These are phyloP conservation scores for Alternaria consortialis DNA, from an alignment of 2,329 filamentous ascomycete species.

Conservation along the genomic window DNA sequence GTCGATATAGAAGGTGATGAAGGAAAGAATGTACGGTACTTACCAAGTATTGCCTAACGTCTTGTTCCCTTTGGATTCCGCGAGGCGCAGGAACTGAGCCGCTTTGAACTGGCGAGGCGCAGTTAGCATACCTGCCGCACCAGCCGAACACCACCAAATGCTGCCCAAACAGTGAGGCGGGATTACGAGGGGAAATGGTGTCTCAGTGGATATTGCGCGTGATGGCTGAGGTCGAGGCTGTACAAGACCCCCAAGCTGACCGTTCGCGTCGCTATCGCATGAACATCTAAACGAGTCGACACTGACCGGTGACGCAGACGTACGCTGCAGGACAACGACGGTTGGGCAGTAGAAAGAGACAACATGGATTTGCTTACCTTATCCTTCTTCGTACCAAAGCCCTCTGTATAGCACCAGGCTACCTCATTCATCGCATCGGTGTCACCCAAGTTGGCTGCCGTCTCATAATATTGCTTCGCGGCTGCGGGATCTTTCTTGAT, in stretches of 20 bases:
- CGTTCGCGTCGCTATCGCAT: constrained; percentile 34
- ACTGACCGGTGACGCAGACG: constrained; percentile 39
- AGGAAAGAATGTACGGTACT: constrained; percentile 26
- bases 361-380: constrained; percentile 73
- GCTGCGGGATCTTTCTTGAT: constrained; percentile 85
- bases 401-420: constrained; percentile 94
- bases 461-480: constrained; percentile 93
- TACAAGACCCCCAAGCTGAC: constrained; percentile 30
- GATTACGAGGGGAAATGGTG: constrained; percentile 25
- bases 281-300: constrained; percentile 19
- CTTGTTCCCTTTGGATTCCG: constrained; percentile 88
- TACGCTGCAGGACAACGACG: constrained; percentile 13
- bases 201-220: constrained; percentile 39
- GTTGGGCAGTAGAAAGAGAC: constrained; percentile 8
- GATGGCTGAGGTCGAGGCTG: constrained; percentile 29
- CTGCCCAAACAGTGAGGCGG: constrained; percentile 55
- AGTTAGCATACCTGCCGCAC: constrained; percentile 32
- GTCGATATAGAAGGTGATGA: constrained; percentile 18
- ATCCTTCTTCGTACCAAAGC: constrained; percentile 97
- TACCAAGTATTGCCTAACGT: constrained; percentile 95
- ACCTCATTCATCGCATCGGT: constrained; percentile 98
- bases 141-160: constrained; percentile 42
- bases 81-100: constrained; percentile 90
- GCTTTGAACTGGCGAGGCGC: constrained; percentile 72
- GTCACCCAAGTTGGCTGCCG: constrained; percentile 94